Evolutionary conservation across 352 stramenopile genomes (phyloP).

Genomic region (Phytophthora podocarpi): DNA sequence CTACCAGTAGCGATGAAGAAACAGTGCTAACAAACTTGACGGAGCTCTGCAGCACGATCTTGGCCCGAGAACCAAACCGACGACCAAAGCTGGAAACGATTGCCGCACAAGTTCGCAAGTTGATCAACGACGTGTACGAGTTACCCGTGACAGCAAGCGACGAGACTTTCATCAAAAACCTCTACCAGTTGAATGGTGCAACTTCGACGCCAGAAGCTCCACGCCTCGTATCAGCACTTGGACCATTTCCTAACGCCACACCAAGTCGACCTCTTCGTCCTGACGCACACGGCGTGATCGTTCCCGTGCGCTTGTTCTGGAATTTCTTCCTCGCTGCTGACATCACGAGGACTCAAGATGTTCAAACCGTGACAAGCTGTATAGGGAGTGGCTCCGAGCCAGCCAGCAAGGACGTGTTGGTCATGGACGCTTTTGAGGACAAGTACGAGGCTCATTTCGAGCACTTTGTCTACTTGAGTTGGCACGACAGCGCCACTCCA

Average conservation of each 20-base stretch:
- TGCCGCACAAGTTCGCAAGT: constrained; percentile 12
- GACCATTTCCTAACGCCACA: not conserved
- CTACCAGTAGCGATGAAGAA: constrained; percentile 38
- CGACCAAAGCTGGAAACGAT: constrained; percentile 36
- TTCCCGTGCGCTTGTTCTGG: constrained; percentile 50
- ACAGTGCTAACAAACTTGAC: constrained; percentile 32
- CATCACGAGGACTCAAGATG: not conserved
- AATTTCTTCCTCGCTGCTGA: constrained; percentile 55
- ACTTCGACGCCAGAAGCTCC: not conserved
- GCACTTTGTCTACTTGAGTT: constrained; percentile 66
- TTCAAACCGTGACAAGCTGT: constrained; percentile 9
- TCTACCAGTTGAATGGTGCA: not conserved
- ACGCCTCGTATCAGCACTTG: not conserved
- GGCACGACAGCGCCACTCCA: constrained; percentile 11
- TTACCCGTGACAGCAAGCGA: constrained; percentile 32
- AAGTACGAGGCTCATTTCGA: constrained; percentile 44
- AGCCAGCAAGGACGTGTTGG: constrained; percentile 24
- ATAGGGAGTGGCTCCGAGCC: constrained; percentile 10
- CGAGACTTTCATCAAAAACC: constrained; percentile 20
- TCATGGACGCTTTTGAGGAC: constrained; percentile 41
- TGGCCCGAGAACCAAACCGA: constrained; percentile 26
- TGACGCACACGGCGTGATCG: constrained; percentile 7
- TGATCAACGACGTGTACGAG: constrained; percentile 37
- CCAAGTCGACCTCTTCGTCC: too few relatives aligned
- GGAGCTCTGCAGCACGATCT: constrained; percentile 39